Evolutionary conservation across 1,139 yeast genomes (phyloP).

Genomic region (Zhuliangozyma parablackwelliae): DNA sequence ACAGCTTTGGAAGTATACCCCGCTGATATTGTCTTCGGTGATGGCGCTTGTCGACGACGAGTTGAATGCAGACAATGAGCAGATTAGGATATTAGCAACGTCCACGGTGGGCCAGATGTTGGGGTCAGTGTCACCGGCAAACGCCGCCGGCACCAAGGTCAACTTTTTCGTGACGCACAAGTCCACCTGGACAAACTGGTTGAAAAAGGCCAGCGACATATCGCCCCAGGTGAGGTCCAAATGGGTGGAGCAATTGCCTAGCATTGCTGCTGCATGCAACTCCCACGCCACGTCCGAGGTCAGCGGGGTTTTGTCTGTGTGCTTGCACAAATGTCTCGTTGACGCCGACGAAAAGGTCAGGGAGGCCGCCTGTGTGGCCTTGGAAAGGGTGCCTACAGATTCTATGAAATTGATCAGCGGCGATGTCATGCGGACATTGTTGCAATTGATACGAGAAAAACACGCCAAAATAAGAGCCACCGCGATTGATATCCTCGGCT

Average conservation of each 20-base stretch:
- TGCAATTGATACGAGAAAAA: constrained; percentile 68
- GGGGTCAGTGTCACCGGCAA: constrained; percentile 18
- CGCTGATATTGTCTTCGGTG: constrained; percentile 68
- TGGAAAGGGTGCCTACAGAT: constrained; percentile 36
- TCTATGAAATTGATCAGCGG: constrained; percentile 21
- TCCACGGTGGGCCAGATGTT: constrained; percentile 68
- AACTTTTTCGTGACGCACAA: constrained; percentile 60
- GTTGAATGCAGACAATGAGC: constrained; percentile 64
- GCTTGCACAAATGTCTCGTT: constrained; percentile 62
- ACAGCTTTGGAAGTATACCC: constrained; percentile 74
- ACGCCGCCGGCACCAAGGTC: constrained; percentile 19
- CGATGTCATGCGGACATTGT: constrained; percentile 49
- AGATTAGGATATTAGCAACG: constrained; percentile 65
- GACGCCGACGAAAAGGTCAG: constrained; percentile 79
- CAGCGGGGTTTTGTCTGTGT: constrained; percentile 48
- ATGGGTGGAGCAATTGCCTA: constrained; percentile 61
- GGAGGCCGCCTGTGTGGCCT: constrained; percentile 50
- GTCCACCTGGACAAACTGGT: constrained; percentile 67
- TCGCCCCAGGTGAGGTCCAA: constrained; percentile 58
- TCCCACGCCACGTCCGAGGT: constrained; percentile 47
- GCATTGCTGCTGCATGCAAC: constrained; percentile 25
- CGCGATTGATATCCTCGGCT: constrained; percentile 54
- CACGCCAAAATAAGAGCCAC: constrained; percentile 60
- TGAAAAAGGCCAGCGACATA: constrained; percentile 66
- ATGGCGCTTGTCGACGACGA: constrained; percentile 82